Conservation (phyloP, 345 rosid genomes). For the Populus ilicifolia region DNA sequence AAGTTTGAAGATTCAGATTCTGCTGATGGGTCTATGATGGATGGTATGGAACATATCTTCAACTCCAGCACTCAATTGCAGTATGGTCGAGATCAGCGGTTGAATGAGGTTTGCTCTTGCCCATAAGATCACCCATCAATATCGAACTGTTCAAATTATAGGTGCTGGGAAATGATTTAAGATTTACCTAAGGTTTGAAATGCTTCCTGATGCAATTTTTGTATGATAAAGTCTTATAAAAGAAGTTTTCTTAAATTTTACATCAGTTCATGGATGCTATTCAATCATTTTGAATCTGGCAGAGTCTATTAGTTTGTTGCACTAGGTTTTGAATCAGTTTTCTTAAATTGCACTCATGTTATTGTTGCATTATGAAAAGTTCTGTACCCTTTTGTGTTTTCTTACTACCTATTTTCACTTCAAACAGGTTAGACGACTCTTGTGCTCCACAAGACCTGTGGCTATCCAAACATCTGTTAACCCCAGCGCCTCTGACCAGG, state of each 20-base stretch:
- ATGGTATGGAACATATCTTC: slow-evolving; percentile 99
- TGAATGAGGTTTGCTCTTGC: slow-evolving; percentile 68
- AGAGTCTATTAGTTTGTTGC: background rate
- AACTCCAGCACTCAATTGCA: slow-evolving; percentile 75
- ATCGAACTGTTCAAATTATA: background rate
- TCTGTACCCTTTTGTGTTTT: background rate
- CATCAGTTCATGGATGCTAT: background rate
- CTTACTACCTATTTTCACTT: slow-evolving; percentile 6
- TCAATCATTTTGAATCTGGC: background rate
- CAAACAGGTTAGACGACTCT: slow-evolving; percentile 77
- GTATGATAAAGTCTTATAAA: background rate
- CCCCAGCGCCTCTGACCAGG: slow-evolving; percentile 85
- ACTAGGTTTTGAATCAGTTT: background rate
- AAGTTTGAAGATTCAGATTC: slow-evolving; percentile 78
- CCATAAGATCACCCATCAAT: slow-evolving; percentile 2
- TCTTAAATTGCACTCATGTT: slow-evolving; percentile 1
- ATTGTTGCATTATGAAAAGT: slow-evolving; percentile 7
- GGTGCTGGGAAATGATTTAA: background rate
- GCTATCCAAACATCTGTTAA: slow-evolving; percentile 75
- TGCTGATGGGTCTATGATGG: slow-evolving; percentile 65
- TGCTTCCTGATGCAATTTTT: background rate
- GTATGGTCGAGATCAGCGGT: slow-evolving; percentile 87
- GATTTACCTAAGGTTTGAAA: background rate
- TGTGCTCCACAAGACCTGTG: slow-evolving; percentile 84
- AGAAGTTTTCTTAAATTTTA: too few species aligned